Conservation (phyloP, 73 alveolate species). For the Blepharisma japonicum region DNA sequence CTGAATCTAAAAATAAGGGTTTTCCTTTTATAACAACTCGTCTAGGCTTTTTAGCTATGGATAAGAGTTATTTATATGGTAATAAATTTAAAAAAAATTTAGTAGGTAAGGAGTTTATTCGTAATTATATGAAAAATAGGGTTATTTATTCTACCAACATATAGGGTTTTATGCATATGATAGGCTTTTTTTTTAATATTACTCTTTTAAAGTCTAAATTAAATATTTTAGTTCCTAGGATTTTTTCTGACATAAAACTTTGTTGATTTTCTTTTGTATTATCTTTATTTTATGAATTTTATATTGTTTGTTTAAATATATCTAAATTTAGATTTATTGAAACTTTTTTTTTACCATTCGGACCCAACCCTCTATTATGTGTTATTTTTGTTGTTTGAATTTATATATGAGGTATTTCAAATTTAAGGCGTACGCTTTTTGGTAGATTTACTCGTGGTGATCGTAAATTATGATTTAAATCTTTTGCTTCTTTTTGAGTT, state of each 20-base stretch:
- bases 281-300: not conserved
- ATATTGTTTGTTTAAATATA: not conserved
- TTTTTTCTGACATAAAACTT: no score
- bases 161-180: not conserved
- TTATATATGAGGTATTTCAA: not conserved
- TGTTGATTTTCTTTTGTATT: no score
- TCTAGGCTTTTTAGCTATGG: not conserved
- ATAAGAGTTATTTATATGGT: not conserved
- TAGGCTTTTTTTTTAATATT: no score
- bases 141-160: not conserved
- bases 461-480: not conserved
- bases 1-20: not conserved
- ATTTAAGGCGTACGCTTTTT: not conserved
- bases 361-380: not conserved
- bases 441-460: constrained; percentile 3
- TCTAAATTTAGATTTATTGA: no score
- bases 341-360: not conserved
- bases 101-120: not conserved
- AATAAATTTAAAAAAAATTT: no score
- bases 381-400: not conserved
- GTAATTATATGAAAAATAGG: no score
- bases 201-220: no score
- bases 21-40: not conserved
- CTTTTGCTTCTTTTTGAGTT: not conserved
- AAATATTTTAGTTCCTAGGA: no score